Evolutionary conservation across 345 rosid genomes (phyloP).

Genomic region (Camelina hispida): DNA sequence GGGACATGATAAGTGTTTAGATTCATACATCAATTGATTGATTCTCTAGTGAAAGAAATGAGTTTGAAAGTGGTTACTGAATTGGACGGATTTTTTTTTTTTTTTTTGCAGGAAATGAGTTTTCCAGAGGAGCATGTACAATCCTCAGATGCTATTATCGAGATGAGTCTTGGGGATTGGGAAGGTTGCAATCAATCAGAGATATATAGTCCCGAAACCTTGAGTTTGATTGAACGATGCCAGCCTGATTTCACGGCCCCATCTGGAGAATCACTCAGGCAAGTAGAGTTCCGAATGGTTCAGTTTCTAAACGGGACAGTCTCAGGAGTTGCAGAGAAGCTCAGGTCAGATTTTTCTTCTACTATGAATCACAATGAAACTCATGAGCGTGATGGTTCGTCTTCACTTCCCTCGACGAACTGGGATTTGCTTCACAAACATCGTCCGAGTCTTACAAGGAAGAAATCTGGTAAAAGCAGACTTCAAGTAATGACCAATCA

Average conservation of each 20-base stretch:
- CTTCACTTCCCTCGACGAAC: constrained; percentile 53
- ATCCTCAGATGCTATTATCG: constrained; percentile 61
- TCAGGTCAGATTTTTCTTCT: constrained; percentile 59
- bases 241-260: constrained; percentile 95
- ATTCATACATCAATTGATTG: not conserved
- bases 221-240: constrained; percentile 65
- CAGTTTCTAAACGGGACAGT: constrained; percentile 77
- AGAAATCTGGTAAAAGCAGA: constrained; percentile 94
- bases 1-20: not conserved
- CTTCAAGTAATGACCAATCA: constrained; percentile 79
- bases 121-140: constrained; percentile 71
- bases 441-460: constrained; percentile 61
- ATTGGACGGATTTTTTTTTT: constrained; percentile 34
- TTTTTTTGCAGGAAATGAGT: constrained; percentile 79
- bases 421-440: constrained; percentile 76
- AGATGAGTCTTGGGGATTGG: constrained; percentile 88
- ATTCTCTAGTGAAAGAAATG: not conserved
- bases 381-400: constrained; percentile 57
- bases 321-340: constrained; percentile 65
- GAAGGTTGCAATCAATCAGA: constrained; percentile 75
- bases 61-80: not conserved
- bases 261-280: constrained; percentile 90
- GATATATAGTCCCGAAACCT: constrained; percentile 63
- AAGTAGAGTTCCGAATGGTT: constrained; percentile 88
- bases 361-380: constrained; percentile 51